These are phyloP conservation scores for Chlamydomonas reinhardtii DNA, from an alignment of 163 green algal genomes.

Conservation along the genomic window DNA sequence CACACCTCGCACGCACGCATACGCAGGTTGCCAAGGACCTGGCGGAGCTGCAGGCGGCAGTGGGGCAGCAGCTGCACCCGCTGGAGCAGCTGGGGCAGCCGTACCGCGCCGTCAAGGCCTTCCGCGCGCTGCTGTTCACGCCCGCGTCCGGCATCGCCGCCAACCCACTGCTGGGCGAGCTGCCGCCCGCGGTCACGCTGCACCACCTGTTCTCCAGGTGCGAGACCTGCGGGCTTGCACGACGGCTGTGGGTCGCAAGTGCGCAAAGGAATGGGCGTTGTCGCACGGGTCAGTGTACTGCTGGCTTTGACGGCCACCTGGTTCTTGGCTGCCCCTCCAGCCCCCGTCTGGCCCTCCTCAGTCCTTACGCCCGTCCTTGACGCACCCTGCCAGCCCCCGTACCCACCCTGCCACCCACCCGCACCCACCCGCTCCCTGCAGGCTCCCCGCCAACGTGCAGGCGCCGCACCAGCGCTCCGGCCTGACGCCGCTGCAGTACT, in stretches of 20 bases:
- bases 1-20: no score
- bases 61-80: slow-evolving; percentile 81
- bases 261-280: no score
- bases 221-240: neutral
- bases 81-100: slow-evolving; percentile 79
- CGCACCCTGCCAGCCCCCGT: no score
- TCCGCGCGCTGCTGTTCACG: slow-evolving; percentile 68
- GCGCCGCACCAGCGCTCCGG: slow-evolving; percentile 80
- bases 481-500: slow-evolving; percentile 88
- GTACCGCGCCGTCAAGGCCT: slow-evolving; percentile 60
- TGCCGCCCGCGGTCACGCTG: slow-evolving; percentile 81
- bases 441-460: slow-evolving; percentile 74
- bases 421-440: slow-evolving; percentile 17
- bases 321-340: no score
- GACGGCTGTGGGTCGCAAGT: no score
- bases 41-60: slow-evolving; percentile 86
- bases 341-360: no score
- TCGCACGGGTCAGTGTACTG: no score
- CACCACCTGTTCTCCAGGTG: slow-evolving; percentile 90
- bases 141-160: slow-evolving; percentile 32
- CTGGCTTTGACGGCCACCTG: no score
- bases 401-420: no score
- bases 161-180: slow-evolving; percentile 70
- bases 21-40: slow-evolving; percentile 84
- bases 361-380: no score